phyloP scores from a whole-genome alignment of 495 filamentous ascomycete genomes.

The Terfezia boudieri region DNA sequence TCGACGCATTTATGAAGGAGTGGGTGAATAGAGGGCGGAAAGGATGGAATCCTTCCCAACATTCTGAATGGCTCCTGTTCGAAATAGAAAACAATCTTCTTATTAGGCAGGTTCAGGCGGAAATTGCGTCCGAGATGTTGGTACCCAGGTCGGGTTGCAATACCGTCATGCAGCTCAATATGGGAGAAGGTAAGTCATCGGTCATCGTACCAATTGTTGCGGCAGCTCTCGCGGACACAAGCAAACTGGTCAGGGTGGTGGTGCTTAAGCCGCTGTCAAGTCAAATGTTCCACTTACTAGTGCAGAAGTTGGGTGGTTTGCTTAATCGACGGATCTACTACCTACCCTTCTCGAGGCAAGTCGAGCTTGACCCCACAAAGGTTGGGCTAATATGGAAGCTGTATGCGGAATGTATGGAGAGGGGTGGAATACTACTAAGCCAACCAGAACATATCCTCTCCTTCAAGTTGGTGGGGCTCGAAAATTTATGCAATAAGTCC shows the following conservation, averaged over 20 bases:
- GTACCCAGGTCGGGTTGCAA: conserved; percentile 25
- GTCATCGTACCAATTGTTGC: conserved; percentile 46
- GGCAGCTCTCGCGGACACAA: conserved; percentile 30
- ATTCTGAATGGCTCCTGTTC: conserved; percentile 37
- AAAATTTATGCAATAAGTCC: conserved; percentile 14
- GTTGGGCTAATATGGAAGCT: conserved; percentile 20
- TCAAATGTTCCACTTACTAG: conserved; percentile 42
- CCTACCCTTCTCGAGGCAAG: conserved; percentile 37
- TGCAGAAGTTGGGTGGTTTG: conserved; percentile 36
- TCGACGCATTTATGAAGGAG: too few relatives aligned
- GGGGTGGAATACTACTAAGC: conserved; percentile 32
- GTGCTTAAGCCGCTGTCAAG: conserved; percentile 38
- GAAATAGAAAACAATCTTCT: conserved; percentile 41
- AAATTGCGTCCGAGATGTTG: conserved; percentile 36
- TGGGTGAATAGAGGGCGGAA: conserved; percentile 27
- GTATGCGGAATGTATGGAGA: conserved; percentile 25
- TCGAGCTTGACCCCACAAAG: conserved; percentile 18
- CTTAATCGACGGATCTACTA: conserved; percentile 34
- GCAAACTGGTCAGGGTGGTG: conserved; percentile 32
- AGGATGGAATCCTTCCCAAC: conserved; percentile 29
- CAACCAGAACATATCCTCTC: conserved; percentile 53
- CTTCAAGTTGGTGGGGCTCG: conserved; percentile 40
- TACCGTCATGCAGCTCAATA: conserved; percentile 45
- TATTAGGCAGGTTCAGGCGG: conserved; percentile 37
- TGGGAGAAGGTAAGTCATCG: conserved; percentile 54